These are phyloP conservation scores for Trichoderma hamatum DNA, from an alignment of 2,329 filamentous ascomycete species.

Conservation along the genomic window DNA sequence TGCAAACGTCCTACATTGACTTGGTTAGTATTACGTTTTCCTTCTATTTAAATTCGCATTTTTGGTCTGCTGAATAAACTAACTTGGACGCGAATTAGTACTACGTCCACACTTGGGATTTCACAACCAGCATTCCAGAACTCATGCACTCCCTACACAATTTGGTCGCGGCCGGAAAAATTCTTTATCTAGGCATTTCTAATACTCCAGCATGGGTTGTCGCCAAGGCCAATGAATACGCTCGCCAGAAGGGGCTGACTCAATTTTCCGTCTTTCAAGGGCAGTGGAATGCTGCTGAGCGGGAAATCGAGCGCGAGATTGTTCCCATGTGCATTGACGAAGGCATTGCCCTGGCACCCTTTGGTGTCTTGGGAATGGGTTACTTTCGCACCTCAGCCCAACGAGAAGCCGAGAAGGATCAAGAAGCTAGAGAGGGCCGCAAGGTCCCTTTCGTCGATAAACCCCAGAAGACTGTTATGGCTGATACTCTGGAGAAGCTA, in stretches of 20 bases:
- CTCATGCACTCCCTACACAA: conserved; percentile 36
- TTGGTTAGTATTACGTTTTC: conserved; percentile 11
- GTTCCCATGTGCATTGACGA: conserved; percentile 40
- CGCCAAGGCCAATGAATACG: conserved; percentile 34
- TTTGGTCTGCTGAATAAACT: not conserved
- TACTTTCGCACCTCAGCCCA: conserved; percentile 25
- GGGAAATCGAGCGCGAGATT: conserved; percentile 40
- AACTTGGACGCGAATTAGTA: not conserved
- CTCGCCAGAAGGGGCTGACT: conserved; percentile 33
- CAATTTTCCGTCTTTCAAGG: conserved; percentile 40
- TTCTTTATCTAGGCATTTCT: conserved; percentile 39
- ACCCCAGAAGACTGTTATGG: conserved; percentile 31
- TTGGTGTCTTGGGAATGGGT: conserved; percentile 44
- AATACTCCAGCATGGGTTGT: conserved; percentile 41
- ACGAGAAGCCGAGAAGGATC: conserved; percentile 11
- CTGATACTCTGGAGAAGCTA: conserved; percentile 26
- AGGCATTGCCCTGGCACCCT: conserved; percentile 53
- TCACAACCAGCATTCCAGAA: conserved; percentile 33
- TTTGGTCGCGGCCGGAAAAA: conserved; percentile 34
- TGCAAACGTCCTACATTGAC: conserved; percentile 43
- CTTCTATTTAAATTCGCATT: too few relatives aligned
- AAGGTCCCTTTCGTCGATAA: conserved; percentile 24
- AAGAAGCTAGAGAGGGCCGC: not conserved
- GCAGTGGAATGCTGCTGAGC: conserved; percentile 33
- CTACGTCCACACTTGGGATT: conserved; percentile 33